phyloP scores from a whole-genome alignment of 352 stramenopile genomes.

The Pythium insidiosum region DNA sequence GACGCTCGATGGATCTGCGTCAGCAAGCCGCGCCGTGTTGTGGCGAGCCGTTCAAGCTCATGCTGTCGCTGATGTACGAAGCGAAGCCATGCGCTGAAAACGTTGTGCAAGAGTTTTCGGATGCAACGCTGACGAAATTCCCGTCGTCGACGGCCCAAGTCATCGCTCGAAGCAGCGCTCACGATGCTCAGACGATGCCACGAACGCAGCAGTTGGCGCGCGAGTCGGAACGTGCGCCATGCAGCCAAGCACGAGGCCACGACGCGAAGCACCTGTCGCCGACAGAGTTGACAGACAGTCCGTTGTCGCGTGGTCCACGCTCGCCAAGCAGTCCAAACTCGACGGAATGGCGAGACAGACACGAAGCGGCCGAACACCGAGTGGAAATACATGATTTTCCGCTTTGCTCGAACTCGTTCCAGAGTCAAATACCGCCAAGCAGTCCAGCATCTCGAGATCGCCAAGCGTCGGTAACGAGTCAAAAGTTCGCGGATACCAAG shows the following conservation, averaged over 20 bases:
- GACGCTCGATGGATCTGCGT: not conserved
- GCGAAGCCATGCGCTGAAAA: not conserved
- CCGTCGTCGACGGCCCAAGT: constrained; percentile 24
- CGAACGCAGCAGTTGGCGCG: not conserved
- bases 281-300: constrained; percentile 4
- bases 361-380: constrained; percentile 26
- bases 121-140: constrained; percentile 10
- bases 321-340: constrained; percentile 27
- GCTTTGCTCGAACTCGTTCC: too few species aligned
- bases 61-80: not conserved
- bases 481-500: too few species aligned
- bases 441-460: too few species aligned
- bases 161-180: constrained; percentile 7
- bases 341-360: constrained; percentile 14
- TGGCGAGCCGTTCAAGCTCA: not conserved
- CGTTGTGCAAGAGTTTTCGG: not conserved
- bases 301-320: not conserved
- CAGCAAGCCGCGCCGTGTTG: not conserved
- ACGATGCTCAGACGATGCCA: constrained; percentile 11
- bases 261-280: constrained; percentile 1
- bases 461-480: too few species aligned
- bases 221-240: constrained; percentile 8
- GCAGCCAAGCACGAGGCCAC: not conserved
- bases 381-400: constrained; percentile 29
- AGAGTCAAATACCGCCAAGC: too few species aligned